These are phyloP conservation scores for Kodamaea suecica DNA, from an alignment of 1,139 yeast species.

Conservation along the genomic window DNA sequence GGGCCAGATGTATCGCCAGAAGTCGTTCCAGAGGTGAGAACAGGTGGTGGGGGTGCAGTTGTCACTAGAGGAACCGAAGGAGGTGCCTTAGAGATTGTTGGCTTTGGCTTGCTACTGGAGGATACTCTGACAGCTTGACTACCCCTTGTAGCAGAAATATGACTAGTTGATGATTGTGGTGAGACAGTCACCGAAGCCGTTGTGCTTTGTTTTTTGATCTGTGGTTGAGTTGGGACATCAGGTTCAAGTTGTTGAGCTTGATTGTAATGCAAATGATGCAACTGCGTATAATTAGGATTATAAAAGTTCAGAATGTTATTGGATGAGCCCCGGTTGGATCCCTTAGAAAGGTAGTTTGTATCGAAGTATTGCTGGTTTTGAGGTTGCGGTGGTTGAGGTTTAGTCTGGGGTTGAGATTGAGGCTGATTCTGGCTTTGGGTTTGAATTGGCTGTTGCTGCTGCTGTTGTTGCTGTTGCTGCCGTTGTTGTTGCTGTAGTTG, in stretches of 20 bases:
- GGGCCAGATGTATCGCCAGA: conserved; percentile 6
- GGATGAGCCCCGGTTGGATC: neutral
- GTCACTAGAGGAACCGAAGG: conserved; percentile 2
- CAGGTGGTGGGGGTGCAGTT: conserved; percentile 6
- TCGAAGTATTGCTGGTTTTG: neutral
- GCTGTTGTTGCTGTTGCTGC: conserved; percentile 10
- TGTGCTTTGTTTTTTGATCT: neutral
- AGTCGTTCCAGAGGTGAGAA: conserved; percentile 5
- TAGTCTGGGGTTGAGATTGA: conserved; percentile 7
- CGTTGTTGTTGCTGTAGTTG: conserved; percentile 8
- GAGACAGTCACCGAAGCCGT: neutral
- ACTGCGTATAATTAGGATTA: conserved; percentile 7
- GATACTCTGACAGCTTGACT: conserved; percentile 2
- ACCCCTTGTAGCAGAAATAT: conserved; percentile 4
- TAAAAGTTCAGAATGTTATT: conserved; percentile 5
- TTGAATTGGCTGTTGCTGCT: conserved; percentile 1
- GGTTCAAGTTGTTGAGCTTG: neutral
- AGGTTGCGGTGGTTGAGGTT: conserved; percentile 7
- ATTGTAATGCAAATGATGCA: conserved; percentile 8
- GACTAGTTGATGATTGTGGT: conserved; percentile 1
- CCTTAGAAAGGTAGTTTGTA: neutral
- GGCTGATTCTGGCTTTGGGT: conserved; percentile 5
- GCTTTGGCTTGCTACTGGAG: conserved; percentile 1
- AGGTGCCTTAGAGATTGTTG: conserved; percentile 1
- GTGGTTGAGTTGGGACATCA: neutral